A percentile compares a stretch with the other conserved stretches of the same genome.
Evolutionary conservation across 352 stramenopile genomes (phyloP).

Genomic region (Phytophthora kernoviae): DNA sequence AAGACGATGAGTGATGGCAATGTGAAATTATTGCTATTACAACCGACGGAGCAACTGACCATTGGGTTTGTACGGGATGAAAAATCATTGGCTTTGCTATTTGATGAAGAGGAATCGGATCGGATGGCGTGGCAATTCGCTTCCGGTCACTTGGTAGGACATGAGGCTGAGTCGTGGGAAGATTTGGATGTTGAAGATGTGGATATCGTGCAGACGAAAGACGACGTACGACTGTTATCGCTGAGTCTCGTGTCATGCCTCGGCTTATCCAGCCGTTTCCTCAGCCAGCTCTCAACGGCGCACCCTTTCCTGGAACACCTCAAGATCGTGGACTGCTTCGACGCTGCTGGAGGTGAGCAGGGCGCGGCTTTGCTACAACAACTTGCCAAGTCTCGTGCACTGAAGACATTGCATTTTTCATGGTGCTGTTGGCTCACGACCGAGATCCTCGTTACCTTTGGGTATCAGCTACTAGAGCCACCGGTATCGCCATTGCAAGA

Average conservation of each 20-base stretch:
- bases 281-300: constrained; percentile 37
- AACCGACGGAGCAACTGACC: constrained; percentile 63
- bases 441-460: constrained; percentile 72
- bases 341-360: constrained; percentile 44
- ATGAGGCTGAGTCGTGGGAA: constrained; percentile 71
- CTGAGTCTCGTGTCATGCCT: constrained; percentile 77
- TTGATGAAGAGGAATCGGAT: constrained; percentile 39
- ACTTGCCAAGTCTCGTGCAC: constrained; percentile 51
- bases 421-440: constrained; percentile 86
- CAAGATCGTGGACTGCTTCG: constrained; percentile 77
- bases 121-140: constrained; percentile 52
- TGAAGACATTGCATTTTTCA: constrained; percentile 76
- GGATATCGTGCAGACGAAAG: constrained; percentile 62
- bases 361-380: constrained; percentile 53
- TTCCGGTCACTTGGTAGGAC: constrained; percentile 26
- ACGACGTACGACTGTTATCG: constrained; percentile 54
- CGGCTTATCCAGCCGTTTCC: constrained; percentile 57
- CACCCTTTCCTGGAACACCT: constrained; percentile 66
- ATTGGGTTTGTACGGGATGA: constrained; percentile 75
- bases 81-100: constrained; percentile 45
- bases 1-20: constrained; percentile 78
- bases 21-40: constrained; percentile 60
- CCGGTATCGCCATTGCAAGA: constrained; percentile 48
- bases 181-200: constrained; percentile 75
- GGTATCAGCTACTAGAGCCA: constrained; percentile 69